Percentiles rank a stretch among this genome's conserved stretches.
These are phyloP conservation scores for Sphaerulina musiva DNA, from an alignment of 2,329 filamentous ascomycete species.

Conservation along the genomic window DNA sequence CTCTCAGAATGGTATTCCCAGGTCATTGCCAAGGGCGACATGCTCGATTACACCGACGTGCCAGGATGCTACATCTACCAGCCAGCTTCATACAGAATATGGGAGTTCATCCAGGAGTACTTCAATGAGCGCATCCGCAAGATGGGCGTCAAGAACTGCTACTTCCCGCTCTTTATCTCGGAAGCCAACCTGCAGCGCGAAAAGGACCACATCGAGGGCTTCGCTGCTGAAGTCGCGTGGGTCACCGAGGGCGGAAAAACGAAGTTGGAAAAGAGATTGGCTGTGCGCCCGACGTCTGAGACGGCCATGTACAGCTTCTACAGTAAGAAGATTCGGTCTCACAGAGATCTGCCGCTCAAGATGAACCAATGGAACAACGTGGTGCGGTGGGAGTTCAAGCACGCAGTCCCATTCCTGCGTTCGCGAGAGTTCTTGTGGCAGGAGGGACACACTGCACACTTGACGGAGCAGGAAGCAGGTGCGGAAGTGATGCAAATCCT, in stretches of 20 bases:
- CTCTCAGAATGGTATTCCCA: constrained; percentile 97
- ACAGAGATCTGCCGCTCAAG: constrained; percentile 87
- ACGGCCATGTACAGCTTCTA: constrained; percentile 95
- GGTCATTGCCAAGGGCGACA: constrained; percentile 90
- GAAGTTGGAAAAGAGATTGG: constrained; percentile 75
- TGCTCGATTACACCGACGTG: constrained; percentile 98
- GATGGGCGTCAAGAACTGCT: constrained; percentile 89
- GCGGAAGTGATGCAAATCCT: constrained; percentile 89
- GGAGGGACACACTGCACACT: constrained; percentile 87
- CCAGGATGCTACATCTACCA: constrained; percentile 95
- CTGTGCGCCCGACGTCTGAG: constrained; percentile 63
- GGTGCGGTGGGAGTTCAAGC: constrained; percentile 96
- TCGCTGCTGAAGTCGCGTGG: constrained; percentile 87
- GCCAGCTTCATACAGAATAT: constrained; percentile 60
- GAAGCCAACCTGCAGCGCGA: constrained; percentile 78
- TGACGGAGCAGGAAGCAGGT: constrained; percentile 73
- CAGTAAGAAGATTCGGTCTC: constrained; percentile 91
- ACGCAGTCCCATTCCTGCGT: constrained; percentile 75
- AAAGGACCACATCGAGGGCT: constrained; percentile 98
- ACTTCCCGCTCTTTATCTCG: constrained; percentile 93
- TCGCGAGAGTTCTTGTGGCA: constrained; percentile 98
- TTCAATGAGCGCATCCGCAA: constrained; percentile 68
- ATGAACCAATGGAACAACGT: constrained; percentile 98
- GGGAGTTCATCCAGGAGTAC: constrained; percentile 58
- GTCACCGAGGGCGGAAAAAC: constrained; percentile 86